These are phyloP conservation scores for Wallacemonas collosoma DNA, from an alignment of 208 protist species.

Conservation along the genomic window DNA sequence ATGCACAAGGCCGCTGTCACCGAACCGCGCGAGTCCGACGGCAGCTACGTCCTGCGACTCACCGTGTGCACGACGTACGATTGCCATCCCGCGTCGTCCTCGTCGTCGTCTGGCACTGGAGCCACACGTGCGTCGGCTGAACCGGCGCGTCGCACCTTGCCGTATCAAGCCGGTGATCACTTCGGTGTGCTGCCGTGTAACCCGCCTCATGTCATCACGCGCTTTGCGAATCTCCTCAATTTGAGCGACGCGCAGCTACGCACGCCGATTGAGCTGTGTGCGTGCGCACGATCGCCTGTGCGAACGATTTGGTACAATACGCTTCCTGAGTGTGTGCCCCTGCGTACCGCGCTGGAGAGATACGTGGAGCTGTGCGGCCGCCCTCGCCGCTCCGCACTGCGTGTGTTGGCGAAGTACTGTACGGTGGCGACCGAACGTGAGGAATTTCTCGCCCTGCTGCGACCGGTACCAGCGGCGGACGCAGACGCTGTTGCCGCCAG, in stretches of 20 bases:
- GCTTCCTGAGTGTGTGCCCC: conserved; percentile 57
- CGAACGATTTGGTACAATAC: conserved; percentile 50
- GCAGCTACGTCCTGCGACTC: conserved; percentile 59
- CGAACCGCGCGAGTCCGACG: conserved; percentile 39
- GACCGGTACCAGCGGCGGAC: conserved; percentile 5
- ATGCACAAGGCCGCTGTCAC: conserved; percentile 42
- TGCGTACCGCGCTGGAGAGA: conserved; percentile 62
- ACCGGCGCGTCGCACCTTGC: conserved; percentile 27
- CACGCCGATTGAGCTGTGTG: conserved; percentile 54
- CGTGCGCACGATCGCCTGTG: conserved; percentile 21
- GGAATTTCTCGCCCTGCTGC: conserved; percentile 49
- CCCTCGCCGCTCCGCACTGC: conserved; percentile 68
- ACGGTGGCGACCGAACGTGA: conserved; percentile 49
- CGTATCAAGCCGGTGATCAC: conserved; percentile 94
- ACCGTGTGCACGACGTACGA: conserved; percentile 25
- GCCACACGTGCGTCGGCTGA: conserved; percentile 24
- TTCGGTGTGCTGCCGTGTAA: conserved; percentile 90
- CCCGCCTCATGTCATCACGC: conserved; percentile 66
- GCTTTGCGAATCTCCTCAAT: conserved; percentile 48
- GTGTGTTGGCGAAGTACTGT: conserved; percentile 71
- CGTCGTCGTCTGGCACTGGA: conserved; percentile 43
- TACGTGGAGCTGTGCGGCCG: conserved; percentile 82
- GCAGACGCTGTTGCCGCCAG: not conserved
- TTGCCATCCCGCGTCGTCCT: not conserved
- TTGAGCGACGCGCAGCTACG: conserved; percentile 45